phyloP scores from a whole-genome alignment of 75 land plant species.

The Pseudotsuga menziesii region DNA sequence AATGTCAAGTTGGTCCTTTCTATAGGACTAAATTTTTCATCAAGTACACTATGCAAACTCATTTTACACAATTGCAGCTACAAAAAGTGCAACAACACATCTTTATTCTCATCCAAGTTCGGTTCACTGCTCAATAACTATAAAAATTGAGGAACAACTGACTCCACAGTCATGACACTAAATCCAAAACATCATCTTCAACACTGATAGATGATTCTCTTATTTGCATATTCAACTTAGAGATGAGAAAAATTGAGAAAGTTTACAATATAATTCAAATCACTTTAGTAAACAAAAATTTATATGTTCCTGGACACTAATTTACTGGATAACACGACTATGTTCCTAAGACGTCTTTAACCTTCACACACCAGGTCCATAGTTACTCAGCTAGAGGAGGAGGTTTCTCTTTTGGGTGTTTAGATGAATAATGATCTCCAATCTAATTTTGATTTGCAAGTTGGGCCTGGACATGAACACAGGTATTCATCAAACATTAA shows the following conservation, averaged over 20 bases:
- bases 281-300: constrained; percentile 1
- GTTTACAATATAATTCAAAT: neutral
- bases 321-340: neutral
- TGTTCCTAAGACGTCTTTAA: neutral
- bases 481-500: constrained; percentile 4
- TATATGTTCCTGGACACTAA: neutral
- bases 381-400: constrained; percentile 9
- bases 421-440: constrained; percentile 63
- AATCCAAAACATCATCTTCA: neutral
- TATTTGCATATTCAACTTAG: neutral
- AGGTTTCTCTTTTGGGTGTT: constrained; percentile 72
- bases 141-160: too few relatives aligned
- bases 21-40: neutral
- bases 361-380: neutral
- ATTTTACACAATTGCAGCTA: too few relatives aligned
- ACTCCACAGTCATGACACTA: neutral
- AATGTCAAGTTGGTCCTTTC: neutral
- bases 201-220: constrained; percentile 2
- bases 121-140: too few relatives aligned
- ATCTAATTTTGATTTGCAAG: constrained; percentile 68
- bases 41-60: too few relatives aligned
- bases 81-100: too few relatives aligned
- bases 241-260: neutral
- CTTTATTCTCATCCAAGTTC: too few relatives aligned
- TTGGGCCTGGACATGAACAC: constrained; percentile 34